Base-by-base conservation (phyloP, 2,329 filamentous ascomycete species). In the Colletotrichum echinochloae region DNA sequence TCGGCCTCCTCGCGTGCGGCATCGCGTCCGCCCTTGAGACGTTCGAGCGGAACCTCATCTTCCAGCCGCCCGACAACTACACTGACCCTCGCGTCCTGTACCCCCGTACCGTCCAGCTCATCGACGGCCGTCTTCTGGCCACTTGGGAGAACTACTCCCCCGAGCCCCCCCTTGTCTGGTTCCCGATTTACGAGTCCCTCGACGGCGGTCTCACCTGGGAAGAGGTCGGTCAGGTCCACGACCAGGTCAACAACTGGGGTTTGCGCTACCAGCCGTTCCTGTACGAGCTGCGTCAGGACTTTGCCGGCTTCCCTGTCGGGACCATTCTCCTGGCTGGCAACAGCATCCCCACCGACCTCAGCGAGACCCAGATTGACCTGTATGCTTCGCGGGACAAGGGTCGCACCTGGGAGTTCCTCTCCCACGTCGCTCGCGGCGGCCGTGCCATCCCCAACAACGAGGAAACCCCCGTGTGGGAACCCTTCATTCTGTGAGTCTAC, bases 391-490 rank as follows among this genome's bases (percentile, higher is more conserved):
- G 78, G 9, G 89, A 94, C 76, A 80, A 82, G 54, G 91, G 90
- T 8, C 74, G 79, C 41, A 90, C 86, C 1, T 94, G 91, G 91
- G 81, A 87, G 35, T 93, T 92, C 73, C 86, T 92, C 62, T 90
- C 87, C 69, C 86, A 89, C 73, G 87, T 93, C 54, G 91, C 90
- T 0, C 80, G 82, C 1, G 91, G 91, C 41, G 90, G 90, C n/a
- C 83, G 84, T 56, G 90, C 90, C 2, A 75, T 82, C 0, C 87
- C 90, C 3, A 85, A 88, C 75, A 92, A 93, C 75, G 91, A 89
- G 1, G 78, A 89, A 46, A 91, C 89, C 0, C 90, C 91, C 0
- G 88, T 94, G 26, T 94, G 91, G 91, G 92, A 94, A 78, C 91
- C 91, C 0, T 92, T 91, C 78, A 79, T 93, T 51, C 76, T 89